Base-by-base conservation (phyloP, 108 stramenopile genomes). In the Mayamaea pseudoterrestris region DNA sequence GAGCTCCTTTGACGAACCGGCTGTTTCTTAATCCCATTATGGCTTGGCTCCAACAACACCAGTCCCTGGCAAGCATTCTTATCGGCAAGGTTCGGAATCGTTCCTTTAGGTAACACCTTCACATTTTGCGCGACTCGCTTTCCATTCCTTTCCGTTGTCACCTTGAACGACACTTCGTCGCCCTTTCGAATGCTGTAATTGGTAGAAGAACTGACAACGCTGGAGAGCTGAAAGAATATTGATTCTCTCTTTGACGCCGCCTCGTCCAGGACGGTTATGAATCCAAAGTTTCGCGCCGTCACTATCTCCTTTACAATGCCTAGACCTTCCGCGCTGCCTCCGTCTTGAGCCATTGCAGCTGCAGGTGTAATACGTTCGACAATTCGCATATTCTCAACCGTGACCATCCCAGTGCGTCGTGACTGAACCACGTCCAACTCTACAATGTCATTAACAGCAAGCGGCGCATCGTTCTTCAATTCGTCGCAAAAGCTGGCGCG, bases 261-360 rank as follows among this genome's bases (percentile, higher is more conserved):
- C 14, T 78, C 74, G 49, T 87, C 78, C 18, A 80, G 36, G 4
- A 72, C 70, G 35, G 76, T 57, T 32, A 87, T 83, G 40, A 87
- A 87, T 14, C 85, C 85, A 59, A 87, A 82, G 30, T 79, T 66
- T 21, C 85, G 59, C 24, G 50, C 65, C 0, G 60, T 44, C 14
- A 76, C 69, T 29, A 82, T 71, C 41, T 83, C 78, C n/a, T 76
- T 61, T 3, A 87, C 76, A 51, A 82, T 41, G 2, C 82, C 82
- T 35, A 64, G 17, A 39, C 77, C 66, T 45, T 23, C 32, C 31
- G 45, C 48, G 30, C 27, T 53, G 25, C 29, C n/a, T 8, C 8
- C 45, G 2, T 29, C 3, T 5, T 35, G 18, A 4, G 52, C 32
- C 22, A 14, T 12, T 34, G 32, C 48, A 28, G 61, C 52, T 7